Percentiles rank a stretch among this genome's conserved stretches.
These are phyloP conservation scores for Umbilicaria muhlenbergii DNA, from an alignment of 495 filamentous ascomycete species.

Conservation along the genomic window DNA sequence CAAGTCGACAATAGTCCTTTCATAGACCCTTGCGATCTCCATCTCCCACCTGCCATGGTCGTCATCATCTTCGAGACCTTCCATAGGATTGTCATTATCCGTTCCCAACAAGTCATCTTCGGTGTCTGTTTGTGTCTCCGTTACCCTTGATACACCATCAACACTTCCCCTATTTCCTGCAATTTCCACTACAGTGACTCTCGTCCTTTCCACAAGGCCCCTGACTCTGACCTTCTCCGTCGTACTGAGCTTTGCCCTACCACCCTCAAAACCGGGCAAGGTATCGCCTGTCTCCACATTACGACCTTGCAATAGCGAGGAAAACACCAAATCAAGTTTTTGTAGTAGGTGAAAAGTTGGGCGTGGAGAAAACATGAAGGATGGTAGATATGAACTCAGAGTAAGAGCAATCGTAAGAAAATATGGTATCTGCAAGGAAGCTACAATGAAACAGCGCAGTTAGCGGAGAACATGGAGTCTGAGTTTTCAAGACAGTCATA, in stretches of 20 bases:
- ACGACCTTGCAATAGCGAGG: slow-evolving; percentile 48
- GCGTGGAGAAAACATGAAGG: slow-evolving; percentile 49
- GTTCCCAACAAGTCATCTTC: slow-evolving; percentile 16
- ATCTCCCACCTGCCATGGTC: slow-evolving; percentile 38
- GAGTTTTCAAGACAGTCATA: slow-evolving; percentile 19
- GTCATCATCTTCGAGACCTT: slow-evolving; percentile 20
- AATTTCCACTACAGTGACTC: slow-evolving; percentile 48
- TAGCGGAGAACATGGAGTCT: background rate
- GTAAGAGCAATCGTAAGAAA: slow-evolving; percentile 62
- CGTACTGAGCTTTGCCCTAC: slow-evolving; percentile 32
- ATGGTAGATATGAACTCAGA: slow-evolving; percentile 43
- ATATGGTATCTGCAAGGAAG: slow-evolving; percentile 69
- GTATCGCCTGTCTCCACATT: slow-evolving; percentile 47
- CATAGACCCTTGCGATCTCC: slow-evolving; percentile 62
- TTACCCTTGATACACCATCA: slow-evolving; percentile 15
- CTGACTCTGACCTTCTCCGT: slow-evolving; percentile 77
- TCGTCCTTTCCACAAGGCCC: slow-evolving; percentile 53
- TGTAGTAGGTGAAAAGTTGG: slow-evolving; percentile 50
- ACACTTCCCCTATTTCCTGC: slow-evolving; percentile 29
- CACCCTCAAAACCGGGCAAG: slow-evolving; percentile 47
- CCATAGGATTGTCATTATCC: slow-evolving; percentile 23
- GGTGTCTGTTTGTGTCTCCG: slow-evolving; percentile 19
- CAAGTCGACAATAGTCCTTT: slow-evolving; percentile 41
- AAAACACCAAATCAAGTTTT: slow-evolving; percentile 68
- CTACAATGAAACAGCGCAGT: slow-evolving; percentile 23